phyloP scores from a whole-genome alignment of 495 filamentous ascomycete genomes.

The Xylaria venustula region DNA sequence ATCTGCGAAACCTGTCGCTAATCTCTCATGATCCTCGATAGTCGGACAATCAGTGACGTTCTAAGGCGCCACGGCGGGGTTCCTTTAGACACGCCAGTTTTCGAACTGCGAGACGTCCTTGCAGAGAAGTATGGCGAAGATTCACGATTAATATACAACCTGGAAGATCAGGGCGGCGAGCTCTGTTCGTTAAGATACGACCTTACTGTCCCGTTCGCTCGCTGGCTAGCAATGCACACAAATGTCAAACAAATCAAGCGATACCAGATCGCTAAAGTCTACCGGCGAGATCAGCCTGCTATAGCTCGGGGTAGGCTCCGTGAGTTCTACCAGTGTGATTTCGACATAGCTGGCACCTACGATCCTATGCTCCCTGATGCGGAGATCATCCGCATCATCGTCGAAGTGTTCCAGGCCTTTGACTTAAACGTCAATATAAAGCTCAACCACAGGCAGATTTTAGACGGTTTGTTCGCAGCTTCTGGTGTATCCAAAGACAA shows the following conservation, averaged over 20 bases:
- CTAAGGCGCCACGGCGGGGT: neutral
- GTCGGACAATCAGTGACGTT: neutral
- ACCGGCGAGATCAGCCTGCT: constrained; percentile 56
- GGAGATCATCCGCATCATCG: constrained; percentile 69
- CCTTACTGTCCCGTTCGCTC: constrained; percentile 85
- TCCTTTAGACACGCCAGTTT: neutral
- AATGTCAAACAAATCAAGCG: constrained; percentile 75
- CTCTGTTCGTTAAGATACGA: constrained; percentile 82
- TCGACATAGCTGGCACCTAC: constrained; percentile 71
- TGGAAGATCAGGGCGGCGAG: constrained; percentile 87
- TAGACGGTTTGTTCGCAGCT: constrained; percentile 75
- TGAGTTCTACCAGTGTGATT: constrained; percentile 86
- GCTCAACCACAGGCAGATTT: constrained; percentile 77
- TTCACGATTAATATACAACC: constrained; percentile 81
- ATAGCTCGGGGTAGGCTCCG: constrained; percentile 79
- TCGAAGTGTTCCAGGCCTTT: constrained; percentile 68
- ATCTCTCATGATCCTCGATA: neutral
- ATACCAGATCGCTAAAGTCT: constrained; percentile 89
- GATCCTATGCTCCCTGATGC: constrained; percentile 81
- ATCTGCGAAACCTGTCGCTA: too few relatives aligned
- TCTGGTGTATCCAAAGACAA: constrained; percentile 73
- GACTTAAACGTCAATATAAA: constrained; percentile 66
- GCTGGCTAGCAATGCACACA: constrained; percentile 86
- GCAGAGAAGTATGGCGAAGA: constrained; percentile 54
- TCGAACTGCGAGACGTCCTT: neutral